phyloP scores from a whole-genome alignment of 2,329 filamentous ascomycete genomes.

The Septoria linicola region DNA sequence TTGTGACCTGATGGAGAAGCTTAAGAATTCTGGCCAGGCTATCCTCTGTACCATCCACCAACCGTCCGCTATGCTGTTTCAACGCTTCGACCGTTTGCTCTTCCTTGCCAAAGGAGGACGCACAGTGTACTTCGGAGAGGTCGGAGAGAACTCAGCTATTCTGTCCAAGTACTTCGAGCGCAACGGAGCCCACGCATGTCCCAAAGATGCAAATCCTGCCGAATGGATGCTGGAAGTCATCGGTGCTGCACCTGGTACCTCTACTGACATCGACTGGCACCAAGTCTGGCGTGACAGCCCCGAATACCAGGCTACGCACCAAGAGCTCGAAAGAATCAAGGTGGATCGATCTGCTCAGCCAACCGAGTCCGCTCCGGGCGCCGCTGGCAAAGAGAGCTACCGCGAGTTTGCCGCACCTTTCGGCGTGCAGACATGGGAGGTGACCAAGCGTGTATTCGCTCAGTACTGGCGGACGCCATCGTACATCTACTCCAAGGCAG shows the following conservation, averaged over 20 bases:
- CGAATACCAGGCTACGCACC: constrained; percentile 47
- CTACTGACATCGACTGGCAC: constrained; percentile 53
- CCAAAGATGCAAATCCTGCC: constrained; percentile 70
- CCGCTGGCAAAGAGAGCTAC: constrained; percentile 57
- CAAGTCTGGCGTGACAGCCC: constrained; percentile 50
- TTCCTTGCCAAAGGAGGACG: constrained; percentile 74
- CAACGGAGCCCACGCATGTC: constrained; percentile 66
- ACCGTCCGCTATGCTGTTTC: constrained; percentile 92
- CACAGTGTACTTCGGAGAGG: constrained; percentile 79
- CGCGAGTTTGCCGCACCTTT: constrained; percentile 82
- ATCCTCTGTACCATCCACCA: constrained; percentile 98
- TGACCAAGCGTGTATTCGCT: constrained; percentile 74
- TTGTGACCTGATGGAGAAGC: constrained; percentile 79
- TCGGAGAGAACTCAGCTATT: constrained; percentile 67
- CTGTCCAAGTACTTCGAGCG: constrained; percentile 75
- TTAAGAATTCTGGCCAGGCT: constrained; percentile 84
- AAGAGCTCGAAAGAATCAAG: constrained; percentile 49
- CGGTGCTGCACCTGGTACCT: constrained; percentile 51
- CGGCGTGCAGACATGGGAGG: constrained; percentile 62
- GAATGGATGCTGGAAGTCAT: constrained; percentile 72
- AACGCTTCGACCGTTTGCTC: constrained; percentile 79
- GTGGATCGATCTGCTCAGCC: constrained; percentile 37
- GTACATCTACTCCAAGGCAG: constrained; percentile 82
- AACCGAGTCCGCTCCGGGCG: constrained; percentile 43
- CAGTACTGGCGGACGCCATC: constrained; percentile 89